Evolutionary conservation across 148 eudicot genomes (phyloP).

Genomic region (Amaranthus hypochondriacus): DNA sequence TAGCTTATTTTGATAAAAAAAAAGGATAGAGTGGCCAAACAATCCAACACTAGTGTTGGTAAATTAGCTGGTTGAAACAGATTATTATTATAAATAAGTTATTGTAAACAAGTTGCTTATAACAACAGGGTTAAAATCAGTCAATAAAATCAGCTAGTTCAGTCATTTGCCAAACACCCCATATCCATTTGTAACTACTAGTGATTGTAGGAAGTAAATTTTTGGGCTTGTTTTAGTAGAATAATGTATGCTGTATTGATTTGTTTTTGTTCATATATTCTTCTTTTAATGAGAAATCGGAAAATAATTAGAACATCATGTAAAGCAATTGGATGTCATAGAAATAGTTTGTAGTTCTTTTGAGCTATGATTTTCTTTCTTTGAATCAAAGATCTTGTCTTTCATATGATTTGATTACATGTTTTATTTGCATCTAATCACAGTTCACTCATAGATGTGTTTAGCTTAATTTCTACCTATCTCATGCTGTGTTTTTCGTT

Average conservation of each 20-base stretch:
- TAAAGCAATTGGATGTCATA: background rate
- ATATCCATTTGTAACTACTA: background rate
- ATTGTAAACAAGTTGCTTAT: no score
- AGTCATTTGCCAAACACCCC: no score
- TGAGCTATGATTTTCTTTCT: background rate
- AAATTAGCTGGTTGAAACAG: no score
- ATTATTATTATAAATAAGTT: no score
- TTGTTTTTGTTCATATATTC: background rate
- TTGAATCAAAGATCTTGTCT: background rate
- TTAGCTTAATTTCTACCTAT: background rate
- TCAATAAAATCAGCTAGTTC: no score
- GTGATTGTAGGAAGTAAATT: background rate
- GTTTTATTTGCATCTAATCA: background rate
- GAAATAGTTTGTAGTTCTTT: background rate
- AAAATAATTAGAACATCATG: background rate
- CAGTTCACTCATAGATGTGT: background rate
- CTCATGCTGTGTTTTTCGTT: constrained; percentile 20
- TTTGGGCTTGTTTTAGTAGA: background rate
- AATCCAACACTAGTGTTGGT: no score
- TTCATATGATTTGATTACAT: background rate
- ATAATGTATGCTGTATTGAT: background rate
- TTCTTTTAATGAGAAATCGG: background rate
- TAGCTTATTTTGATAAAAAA: no score
- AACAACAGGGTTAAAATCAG: no score
- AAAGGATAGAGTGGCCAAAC: no score